Evolutionary conservation across 352 stramenopile species (phyloP), one percentile per base, ranked within the genome.

Genomic region (Phytophthora parvispora): DNA sequence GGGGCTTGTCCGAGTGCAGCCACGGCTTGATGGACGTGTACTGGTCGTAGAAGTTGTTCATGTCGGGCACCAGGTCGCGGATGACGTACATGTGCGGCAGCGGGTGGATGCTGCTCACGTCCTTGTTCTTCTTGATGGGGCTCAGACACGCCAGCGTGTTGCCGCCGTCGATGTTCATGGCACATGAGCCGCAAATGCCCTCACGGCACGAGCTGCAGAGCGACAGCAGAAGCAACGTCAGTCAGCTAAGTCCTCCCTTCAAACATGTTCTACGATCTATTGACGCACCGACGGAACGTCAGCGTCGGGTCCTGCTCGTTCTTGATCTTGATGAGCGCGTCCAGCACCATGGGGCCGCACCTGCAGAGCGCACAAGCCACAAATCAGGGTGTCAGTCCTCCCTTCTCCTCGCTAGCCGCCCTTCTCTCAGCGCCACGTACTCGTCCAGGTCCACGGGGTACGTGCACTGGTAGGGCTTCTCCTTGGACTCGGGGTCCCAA

Each of bases 281-380:
- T 22, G n/a, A 24, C 73, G 28, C 47, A 91, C 74, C 98, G 91
- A 42, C 98, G 96, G 84, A 99, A 99, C 47, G 98, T 99, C 18
- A 99, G 83, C 45, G 97, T 99, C 6, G 97, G 95, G 87, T 99
- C 98, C 85, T 99, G 94, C 69, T 99, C 97, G 75, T 98, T 98
- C 88, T 99, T 99, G 74, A 99, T 99, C 86, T 99, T 99, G 63
- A 99, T 89, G 20, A 99, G 81, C n/a, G 97, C 98, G 76, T 99
- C 98, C 51, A 99, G 82, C 45, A 99, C 94, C 98, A 99, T 99
- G 27, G 97, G 97, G 15, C 98, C 98, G 67, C 98, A 98, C 22
- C 90, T 97, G 52, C 29, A 76, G n/a, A 28, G 13, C 34, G 51
- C 20, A 62, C 50, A 48, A 53, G 12, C n/a, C 22, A 45, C 48